Evolutionary conservation across 2,329 filamentous ascomycete genomes (phyloP), one percentile per base, ranked within the genome.

Genomic region (Myrmaecium sp.): DNA sequence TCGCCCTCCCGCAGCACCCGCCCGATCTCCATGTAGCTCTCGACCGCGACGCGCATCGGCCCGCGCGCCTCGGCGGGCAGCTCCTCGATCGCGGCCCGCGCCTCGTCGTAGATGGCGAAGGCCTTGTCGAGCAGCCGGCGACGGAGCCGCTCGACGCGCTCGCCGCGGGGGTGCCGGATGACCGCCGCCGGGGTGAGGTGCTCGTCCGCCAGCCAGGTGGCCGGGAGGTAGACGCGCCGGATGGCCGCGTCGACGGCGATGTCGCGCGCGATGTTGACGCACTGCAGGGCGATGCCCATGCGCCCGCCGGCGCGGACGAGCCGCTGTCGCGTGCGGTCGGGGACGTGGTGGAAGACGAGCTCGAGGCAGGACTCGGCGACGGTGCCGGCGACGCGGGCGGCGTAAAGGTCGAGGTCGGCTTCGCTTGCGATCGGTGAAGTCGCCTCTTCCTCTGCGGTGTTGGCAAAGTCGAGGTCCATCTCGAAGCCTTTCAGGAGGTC

Each of bases 21-120:
- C 9, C 72, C 75, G 42, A 81, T 81, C 43, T 78, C 73, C 66
- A 81, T 75, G 41, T 81, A 80, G 35, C 72, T 78, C 46, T 80
- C 74, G 0, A 80, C 71, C 1, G 73, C 74, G 4, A 78, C 73
- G 8, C 70, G 57, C 43, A 80, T 68, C 1, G 72, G 69, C 0
- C 65, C 70, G 35, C 68, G 58, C 0, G 66, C 69, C 38, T 72
- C 63, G 0, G 32, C 25, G 0, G 76, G 75, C 1, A 83, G 51
- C 34, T 62, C 50, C 25, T 72, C 62, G 36, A 83, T 77, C 0
- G 65, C 61, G 2, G 41, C 46, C 27, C 62, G 55, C 3, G 69
- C 66, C 6, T 56, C 51, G 4, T 54, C 42, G 41, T 81, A 78
- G 15, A 72, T 57, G 11, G 42, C 45, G 35, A 79, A 76, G 0